Evolutionary conservation across 2,329 filamentous ascomycete species (phyloP).

Genomic region (Colletotrichum sp.): DNA sequence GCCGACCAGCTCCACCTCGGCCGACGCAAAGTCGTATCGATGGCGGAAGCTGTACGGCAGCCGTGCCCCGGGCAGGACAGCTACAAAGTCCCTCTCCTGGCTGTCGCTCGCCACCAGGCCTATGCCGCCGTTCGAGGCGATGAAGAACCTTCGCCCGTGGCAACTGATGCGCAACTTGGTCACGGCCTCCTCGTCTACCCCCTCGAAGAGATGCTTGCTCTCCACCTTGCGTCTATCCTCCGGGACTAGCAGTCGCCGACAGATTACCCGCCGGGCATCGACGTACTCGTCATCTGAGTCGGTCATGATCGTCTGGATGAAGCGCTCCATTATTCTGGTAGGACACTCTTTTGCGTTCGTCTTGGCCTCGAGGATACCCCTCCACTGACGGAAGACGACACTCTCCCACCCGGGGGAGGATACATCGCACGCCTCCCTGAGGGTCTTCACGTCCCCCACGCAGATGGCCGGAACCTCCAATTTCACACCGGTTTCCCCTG

Average conservation of each 20-base stretch:
- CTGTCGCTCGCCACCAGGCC: background rate
- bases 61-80: background rate
- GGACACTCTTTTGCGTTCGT: background rate
- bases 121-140: background rate
- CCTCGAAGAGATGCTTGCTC: background rate
- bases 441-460: background rate
- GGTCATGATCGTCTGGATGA: background rate
- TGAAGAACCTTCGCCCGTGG: background rate
- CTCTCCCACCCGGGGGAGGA: background rate
- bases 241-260: background rate
- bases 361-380: background rate
- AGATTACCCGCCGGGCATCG: background rate
- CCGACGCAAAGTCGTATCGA: background rate
- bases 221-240: background rate
- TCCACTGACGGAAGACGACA: background rate
- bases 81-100: background rate
- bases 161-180: background rate
- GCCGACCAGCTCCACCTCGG: background rate
- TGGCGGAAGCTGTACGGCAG: background rate
- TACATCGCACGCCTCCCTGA: background rate
- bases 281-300: background rate
- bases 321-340: background rate
- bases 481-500: background rate
- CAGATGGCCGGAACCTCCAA: background rate
- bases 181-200: background rate